A percentile compares a stretch with the other conserved stretches of the same genome.
phyloP scores from a whole-genome alignment of 306 rosid genomes.

The Pachyrhizus erosus region DNA sequence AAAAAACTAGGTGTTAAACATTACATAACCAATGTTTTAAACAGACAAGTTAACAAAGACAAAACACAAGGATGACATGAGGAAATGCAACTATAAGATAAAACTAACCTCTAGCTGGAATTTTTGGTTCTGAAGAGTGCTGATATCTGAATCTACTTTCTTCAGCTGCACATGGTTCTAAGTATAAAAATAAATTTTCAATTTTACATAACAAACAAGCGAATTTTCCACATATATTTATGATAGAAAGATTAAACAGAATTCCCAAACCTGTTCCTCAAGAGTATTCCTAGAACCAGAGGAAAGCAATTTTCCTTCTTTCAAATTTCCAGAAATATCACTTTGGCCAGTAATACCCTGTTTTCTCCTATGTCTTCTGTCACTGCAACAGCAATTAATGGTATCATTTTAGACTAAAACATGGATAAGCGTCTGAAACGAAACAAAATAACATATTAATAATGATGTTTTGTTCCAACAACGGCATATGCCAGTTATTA shows the following conservation, averaged over 20 bases:
- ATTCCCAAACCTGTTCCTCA: conserved; percentile 69
- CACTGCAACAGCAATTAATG: conserved; percentile 48
- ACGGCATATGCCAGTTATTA: conserved; percentile 12
- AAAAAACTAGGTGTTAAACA: conserved; percentile 14
- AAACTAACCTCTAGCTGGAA: conserved; percentile 73
- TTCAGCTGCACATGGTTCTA: conserved; percentile 66
- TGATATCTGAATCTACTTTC: conserved; percentile 65
- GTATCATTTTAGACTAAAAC: conserved; percentile 31
- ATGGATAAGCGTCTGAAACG: conserved; percentile 24
- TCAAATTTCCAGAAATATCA: conserved; percentile 75
- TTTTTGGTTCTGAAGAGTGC: conserved; percentile 61
- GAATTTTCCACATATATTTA: conserved; percentile 16
- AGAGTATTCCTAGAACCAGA: conserved; percentile 61
- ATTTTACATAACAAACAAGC: conserved; percentile 26
- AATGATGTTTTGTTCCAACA: neutral
- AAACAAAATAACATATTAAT: conserved; percentile 28
- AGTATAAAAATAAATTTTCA: conserved; percentile 44
- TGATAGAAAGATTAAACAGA: conserved; percentile 19
- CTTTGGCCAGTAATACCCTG: conserved; percentile 59
- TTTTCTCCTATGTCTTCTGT: conserved; percentile 66
- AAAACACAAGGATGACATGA: neutral
- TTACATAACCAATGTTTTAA: conserved; percentile 14
- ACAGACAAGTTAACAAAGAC: neutral
- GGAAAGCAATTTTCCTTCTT: conserved; percentile 61
- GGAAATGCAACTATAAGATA: conserved; percentile 39